A percentile compares a stretch with the other conserved stretches of the same genome.
phyloP scores from a whole-genome alignment of 1,284 basidiomycete genomes.

The Leccinum pachyderme region DNA sequence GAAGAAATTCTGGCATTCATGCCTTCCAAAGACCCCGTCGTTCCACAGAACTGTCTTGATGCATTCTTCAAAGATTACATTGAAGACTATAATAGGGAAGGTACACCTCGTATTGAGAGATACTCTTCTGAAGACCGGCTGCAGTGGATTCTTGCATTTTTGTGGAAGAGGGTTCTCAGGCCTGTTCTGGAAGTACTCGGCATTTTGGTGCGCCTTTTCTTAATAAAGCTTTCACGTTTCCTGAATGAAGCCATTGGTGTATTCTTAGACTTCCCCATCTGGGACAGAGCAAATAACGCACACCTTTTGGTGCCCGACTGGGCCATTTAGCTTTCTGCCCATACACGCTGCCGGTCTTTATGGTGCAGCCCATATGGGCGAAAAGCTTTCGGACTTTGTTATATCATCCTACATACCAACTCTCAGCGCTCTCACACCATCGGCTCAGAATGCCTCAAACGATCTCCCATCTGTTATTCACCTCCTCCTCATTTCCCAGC shows the following conservation, averaged over 20 bases:
- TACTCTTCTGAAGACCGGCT: background rate
- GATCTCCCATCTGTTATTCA: background rate
- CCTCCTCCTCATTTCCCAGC: background rate
- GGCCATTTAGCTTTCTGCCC: background rate
- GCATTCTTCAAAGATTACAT: background rate
- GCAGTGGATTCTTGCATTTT: background rate
- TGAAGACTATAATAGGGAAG: background rate
- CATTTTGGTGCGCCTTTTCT: background rate
- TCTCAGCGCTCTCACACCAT: background rate
- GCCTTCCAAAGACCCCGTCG: background rate
- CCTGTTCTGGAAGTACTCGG: background rate
- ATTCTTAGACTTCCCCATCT: background rate
- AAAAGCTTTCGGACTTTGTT: background rate
- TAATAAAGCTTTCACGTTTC: background rate
- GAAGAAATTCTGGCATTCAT: background rate
- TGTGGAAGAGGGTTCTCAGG: background rate
- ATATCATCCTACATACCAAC: background rate
- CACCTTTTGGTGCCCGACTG: background rate
- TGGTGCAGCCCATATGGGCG: background rate
- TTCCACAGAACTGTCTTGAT: background rate
- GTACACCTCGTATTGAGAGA: background rate
- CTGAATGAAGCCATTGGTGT: background rate
- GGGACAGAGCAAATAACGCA: background rate
- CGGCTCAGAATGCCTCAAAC: background rate
- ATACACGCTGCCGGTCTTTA: background rate